These are phyloP conservation scores for Panaeolus cyanescens DNA, from an alignment of 768 basidiomycete species.

Conservation along the genomic window DNA sequence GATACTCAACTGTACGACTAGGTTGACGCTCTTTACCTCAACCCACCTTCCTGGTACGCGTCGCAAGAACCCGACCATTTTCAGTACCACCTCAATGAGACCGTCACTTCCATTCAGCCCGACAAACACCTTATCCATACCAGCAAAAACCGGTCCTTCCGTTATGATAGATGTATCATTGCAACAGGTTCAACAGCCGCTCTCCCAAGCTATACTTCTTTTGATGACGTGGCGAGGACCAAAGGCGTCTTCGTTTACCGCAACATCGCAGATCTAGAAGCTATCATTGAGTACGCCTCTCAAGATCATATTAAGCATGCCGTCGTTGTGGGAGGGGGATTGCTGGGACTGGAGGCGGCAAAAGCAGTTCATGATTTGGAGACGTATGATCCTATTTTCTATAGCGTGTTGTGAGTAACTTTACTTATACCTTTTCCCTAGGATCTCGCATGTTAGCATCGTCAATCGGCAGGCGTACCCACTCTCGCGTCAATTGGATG, in stretches of 20 bases:
- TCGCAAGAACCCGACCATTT: slow-evolving; percentile 60
- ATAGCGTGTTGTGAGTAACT: slow-evolving; percentile 15
- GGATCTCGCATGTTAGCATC: slow-evolving; percentile 32
- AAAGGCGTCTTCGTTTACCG: slow-evolving; percentile 74
- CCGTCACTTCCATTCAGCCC: slow-evolving; percentile 9
- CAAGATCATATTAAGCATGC: slow-evolving; percentile 45
- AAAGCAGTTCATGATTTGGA: slow-evolving; percentile 68
- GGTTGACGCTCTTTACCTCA: slow-evolving; percentile 61
- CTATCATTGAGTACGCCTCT: slow-evolving; percentile 61
- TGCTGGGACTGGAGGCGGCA: slow-evolving; percentile 75
- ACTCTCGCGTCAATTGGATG: slow-evolving; percentile 60
- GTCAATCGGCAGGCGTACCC: slow-evolving; percentile 54
- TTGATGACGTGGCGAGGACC: slow-evolving; percentile 35
- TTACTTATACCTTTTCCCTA: slow-evolving; percentile 7
- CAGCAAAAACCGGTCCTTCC: slow-evolving; percentile 41
- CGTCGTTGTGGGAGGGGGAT: slow-evolving; percentile 67
- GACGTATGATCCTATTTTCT: slow-evolving; percentile 22
- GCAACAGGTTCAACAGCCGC: slow-evolving; percentile 71
- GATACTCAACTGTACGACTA: slow-evolving; percentile 8
- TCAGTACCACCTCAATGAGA: slow-evolving; percentile 32
- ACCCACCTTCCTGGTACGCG: slow-evolving; percentile 58
- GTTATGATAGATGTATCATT: slow-evolving; percentile 65
- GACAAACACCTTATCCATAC: slow-evolving; percentile 46
- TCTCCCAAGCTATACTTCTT: slow-evolving; percentile 58
- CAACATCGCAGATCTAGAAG: slow-evolving; percentile 67